Conservation (phyloP, 768 basidiomycete genomes). For the Tylopilus subfusipes region DNA sequence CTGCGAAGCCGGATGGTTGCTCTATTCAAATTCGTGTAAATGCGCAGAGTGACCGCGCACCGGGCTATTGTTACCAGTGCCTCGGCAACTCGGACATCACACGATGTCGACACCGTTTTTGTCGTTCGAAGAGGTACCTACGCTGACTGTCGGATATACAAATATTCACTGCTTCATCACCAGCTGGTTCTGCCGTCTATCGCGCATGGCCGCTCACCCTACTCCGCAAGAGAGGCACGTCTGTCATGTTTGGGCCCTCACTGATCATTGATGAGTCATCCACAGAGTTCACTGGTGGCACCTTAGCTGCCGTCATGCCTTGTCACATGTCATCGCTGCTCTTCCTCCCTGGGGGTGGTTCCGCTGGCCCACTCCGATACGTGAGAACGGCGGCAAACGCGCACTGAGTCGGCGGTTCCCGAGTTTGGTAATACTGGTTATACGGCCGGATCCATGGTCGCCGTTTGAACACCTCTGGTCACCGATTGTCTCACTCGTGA, state of each 20-base stretch:
- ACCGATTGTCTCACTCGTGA: too few relatives aligned
- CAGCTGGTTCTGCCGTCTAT: constrained; percentile 82
- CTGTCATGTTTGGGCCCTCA: background rate
- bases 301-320: constrained; percentile 71
- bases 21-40: background rate
- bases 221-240: constrained; percentile 75
- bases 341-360: constrained; percentile 84
- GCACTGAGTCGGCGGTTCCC: too few relatives aligned
- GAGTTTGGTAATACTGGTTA: too few relatives aligned
- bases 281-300: constrained; percentile 75
- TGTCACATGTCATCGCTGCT: constrained; percentile 78
- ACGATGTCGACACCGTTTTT: too few relatives aligned
- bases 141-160: constrained; percentile 64
- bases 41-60: too few relatives aligned
- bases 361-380: constrained; percentile 78
- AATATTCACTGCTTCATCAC: constrained; percentile 78
- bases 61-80: too few relatives aligned
- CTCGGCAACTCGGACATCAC: too few relatives aligned
- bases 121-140: too few relatives aligned
- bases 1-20: background rate
- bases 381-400: too few relatives aligned
- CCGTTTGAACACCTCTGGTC: too few relatives aligned
- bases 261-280: constrained; percentile 17
- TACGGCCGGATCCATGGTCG: too few relatives aligned
- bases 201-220: constrained; percentile 70